Evolutionary conservation across 179 eudicot genomes (phyloP).

Genomic region (Amaranthus tricolor): DNA sequence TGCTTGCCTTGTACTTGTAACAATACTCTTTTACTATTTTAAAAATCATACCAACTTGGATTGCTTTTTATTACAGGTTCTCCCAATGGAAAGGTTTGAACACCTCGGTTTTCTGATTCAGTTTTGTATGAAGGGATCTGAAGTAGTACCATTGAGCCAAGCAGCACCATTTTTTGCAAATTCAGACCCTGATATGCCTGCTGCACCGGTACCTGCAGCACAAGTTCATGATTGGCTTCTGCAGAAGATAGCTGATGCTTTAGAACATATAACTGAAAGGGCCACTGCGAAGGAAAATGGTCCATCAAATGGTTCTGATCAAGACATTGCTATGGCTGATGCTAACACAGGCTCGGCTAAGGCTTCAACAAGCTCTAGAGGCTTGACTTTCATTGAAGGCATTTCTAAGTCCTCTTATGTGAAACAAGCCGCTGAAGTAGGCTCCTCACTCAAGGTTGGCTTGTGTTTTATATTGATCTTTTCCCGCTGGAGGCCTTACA

Average conservation of each 20-base stretch:
- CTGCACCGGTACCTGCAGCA: constrained; percentile 92
- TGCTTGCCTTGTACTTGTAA: too few relatives aligned
- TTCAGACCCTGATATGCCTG: constrained; percentile 99
- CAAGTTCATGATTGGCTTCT: constrained; percentile 93
- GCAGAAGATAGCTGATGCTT: constrained; percentile 65
- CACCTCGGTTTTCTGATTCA: constrained; percentile 80
- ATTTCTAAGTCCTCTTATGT: constrained; percentile 81
- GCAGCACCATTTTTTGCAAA: constrained; percentile 89
- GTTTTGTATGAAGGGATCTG: constrained; percentile 84
- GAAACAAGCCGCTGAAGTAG: constrained; percentile 78
- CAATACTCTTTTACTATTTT: too few relatives aligned
- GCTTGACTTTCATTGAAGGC: constrained; percentile 78
- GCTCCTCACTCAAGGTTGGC: constrained; percentile 79
- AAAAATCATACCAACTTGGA: background rate
- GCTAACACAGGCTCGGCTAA: constrained; percentile 55
- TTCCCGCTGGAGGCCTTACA: background rate
- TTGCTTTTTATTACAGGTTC: constrained; percentile 48
- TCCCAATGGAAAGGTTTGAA: constrained; percentile 85
- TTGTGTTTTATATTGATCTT: background rate
- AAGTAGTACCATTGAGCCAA: constrained; percentile 69
- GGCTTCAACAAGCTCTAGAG: constrained; percentile 62
- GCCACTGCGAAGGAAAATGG: constrained; percentile 73
- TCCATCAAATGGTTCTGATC: constrained; percentile 60
- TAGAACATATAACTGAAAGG: constrained; percentile 78
- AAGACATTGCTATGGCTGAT: constrained; percentile 87